These are phyloP conservation scores for Fragilaria crotonensis DNA, from an alignment of 108 stramenopile genomes.

Conservation along the genomic window DNA sequence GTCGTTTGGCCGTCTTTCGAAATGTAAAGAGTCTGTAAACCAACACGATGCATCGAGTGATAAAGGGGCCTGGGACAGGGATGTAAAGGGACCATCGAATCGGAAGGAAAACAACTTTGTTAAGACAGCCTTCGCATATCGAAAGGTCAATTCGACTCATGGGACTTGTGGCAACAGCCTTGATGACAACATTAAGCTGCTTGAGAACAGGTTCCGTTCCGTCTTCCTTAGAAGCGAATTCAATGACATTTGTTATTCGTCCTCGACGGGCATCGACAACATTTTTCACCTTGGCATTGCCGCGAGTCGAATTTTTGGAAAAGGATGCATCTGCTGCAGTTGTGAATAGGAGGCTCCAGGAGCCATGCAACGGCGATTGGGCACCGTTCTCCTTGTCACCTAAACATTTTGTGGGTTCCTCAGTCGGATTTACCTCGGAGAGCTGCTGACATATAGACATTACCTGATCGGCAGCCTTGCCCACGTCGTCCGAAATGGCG, in stretches of 20 bases:
- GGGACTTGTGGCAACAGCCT: slow-evolving; percentile 14
- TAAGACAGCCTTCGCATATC: slow-evolving; percentile 41
- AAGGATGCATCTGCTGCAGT: slow-evolving; percentile 56
- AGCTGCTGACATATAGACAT: slow-evolving; percentile 15
- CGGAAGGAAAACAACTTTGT: slow-evolving; percentile 32
- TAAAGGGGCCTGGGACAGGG: slow-evolving; percentile 26
- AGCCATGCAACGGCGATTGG: slow-evolving; percentile 31
- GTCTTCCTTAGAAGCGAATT: slow-evolving; percentile 16
- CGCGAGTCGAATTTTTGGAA: slow-evolving; percentile 27
- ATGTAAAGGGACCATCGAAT: too few relatives aligned
- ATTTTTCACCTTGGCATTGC: slow-evolving; percentile 35
- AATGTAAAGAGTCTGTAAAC: slow-evolving; percentile 6
- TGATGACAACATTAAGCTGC: slow-evolving; percentile 23
- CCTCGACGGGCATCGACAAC: slow-evolving; percentile 25
- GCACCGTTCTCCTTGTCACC: slow-evolving; percentile 19
- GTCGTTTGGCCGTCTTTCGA: slow-evolving; percentile 13
- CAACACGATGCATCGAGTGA: slow-evolving; percentile 11
- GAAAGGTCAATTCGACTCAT: slow-evolving; percentile 34
- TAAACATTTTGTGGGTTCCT: slow-evolving; percentile 14
- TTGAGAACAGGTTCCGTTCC: slow-evolving; percentile 11
- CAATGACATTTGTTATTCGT: slow-evolving; percentile 28
- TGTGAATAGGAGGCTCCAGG: slow-evolving; percentile 52
- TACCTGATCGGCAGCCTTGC: slow-evolving; percentile 40
- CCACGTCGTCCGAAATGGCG: slow-evolving; percentile 36
- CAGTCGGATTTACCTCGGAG: slow-evolving; percentile 16